Evolutionary conservation across 306 rosid genomes (phyloP).

Genomic region (Ziziphus jujuba): DNA sequence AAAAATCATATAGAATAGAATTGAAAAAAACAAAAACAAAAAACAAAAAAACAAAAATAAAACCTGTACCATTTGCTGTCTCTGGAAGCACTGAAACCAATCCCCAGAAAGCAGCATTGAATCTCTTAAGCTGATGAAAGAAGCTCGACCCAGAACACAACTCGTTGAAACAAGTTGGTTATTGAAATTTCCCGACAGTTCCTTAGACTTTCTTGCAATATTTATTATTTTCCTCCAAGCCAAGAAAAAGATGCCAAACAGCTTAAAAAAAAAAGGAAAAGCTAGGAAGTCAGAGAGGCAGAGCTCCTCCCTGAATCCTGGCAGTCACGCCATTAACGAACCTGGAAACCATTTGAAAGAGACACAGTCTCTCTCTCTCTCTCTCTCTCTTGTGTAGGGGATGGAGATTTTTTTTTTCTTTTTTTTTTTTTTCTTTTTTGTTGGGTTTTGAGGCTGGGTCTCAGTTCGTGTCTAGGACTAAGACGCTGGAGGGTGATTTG

Average conservation of each 20-base stretch:
- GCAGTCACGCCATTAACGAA: conserved; percentile 32
- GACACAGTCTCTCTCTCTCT: neutral
- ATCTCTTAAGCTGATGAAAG: conserved; percentile 30
- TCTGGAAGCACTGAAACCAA: conserved; percentile 29
- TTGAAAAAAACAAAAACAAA: neutral
- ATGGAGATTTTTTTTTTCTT: neutral
- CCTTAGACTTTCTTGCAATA: conserved; percentile 6
- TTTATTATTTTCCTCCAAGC: neutral
- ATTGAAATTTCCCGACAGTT: conserved; percentile 12
- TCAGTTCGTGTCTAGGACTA: neutral
- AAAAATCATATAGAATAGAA: neutral
- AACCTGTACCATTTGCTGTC: conserved; percentile 42
- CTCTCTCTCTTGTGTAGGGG: conserved; percentile 11
- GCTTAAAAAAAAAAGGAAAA: conserved; percentile 1
- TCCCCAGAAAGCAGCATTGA: conserved; percentile 34
- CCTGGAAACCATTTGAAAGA: conserved; percentile 50
- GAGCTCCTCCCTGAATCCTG: conserved; percentile 41
- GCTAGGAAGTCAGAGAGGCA: conserved; percentile 39
- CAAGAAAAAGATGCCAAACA: neutral
- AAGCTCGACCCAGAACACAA: conserved; percentile 39
- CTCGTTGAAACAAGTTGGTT: conserved; percentile 18
- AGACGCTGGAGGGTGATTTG: conserved; percentile 5
- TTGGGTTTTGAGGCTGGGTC: no score
- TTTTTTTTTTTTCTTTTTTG: no score
- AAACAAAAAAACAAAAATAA: neutral